Conservation (phyloP, 345 rosid genomes). For the Heritiera fomes region DNA sequence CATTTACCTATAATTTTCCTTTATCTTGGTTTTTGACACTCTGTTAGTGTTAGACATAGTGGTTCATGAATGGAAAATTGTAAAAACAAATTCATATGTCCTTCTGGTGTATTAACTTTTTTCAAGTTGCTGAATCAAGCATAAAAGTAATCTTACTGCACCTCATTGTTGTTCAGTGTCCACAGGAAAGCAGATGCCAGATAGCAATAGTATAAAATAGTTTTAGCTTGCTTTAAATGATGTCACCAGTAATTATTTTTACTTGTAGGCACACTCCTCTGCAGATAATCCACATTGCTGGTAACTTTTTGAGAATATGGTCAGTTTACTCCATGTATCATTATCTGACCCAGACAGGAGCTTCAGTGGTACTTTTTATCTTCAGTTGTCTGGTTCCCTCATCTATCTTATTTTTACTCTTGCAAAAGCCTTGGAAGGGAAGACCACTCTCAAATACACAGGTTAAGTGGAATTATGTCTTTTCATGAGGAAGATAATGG, state of each 20-base stretch:
- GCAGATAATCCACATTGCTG: slow-evolving; percentile 76
- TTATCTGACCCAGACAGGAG: slow-evolving; percentile 77
- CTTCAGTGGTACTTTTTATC: slow-evolving; percentile 83
- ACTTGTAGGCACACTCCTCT: slow-evolving; percentile 71
- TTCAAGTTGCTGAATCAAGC: neutral
- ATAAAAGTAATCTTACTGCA: neutral
- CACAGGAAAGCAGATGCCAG: neutral
- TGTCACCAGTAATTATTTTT: slow-evolving; percentile 12
- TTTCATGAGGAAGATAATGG: neutral
- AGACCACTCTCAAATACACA: slow-evolving; percentile 85
- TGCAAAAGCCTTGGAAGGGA: slow-evolving; percentile 99
- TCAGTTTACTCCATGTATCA: slow-evolving; percentile 86
- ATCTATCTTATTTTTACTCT: slow-evolving; percentile 58
- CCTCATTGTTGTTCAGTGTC: neutral
- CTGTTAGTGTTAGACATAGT: neutral
- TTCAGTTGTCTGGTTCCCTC: slow-evolving; percentile 87
- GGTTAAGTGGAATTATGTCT: slow-evolving; percentile 43
- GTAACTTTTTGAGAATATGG: slow-evolving; percentile 92
- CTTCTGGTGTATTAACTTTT: neutral
- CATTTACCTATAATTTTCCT: neutral
- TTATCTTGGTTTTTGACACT: neutral
- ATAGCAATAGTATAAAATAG: neutral
- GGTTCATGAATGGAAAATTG: neutral
- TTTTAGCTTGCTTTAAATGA: neutral
- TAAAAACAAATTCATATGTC: neutral